Percentiles rank a stretch among this genome's conserved stretches.
These are phyloP conservation scores for Salvia rosmarinus DNA, from an alignment of 257 asterid genomes.

Conservation along the genomic window DNA sequence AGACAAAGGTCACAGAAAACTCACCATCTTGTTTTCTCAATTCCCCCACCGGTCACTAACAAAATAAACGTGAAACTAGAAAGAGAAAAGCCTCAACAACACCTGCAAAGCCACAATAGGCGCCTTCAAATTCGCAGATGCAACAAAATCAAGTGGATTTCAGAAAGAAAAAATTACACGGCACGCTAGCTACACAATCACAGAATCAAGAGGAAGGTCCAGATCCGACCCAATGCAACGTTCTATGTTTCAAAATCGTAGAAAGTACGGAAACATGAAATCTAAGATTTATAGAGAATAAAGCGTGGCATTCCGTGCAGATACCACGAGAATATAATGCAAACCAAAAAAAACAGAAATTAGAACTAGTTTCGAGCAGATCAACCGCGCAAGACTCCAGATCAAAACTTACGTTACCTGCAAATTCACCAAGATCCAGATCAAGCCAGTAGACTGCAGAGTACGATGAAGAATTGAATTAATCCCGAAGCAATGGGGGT, in stretches of 20 bases:
- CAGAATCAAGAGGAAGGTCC: conserved; percentile 16
- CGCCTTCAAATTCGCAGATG: conserved; percentile 21
- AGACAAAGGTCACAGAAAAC: neutral
- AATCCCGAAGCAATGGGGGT: neutral
- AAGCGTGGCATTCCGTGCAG: neutral
- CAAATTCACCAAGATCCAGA: conserved; percentile 36
- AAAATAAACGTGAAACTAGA: conserved; percentile 22
- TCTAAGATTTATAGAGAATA: conserved; percentile 18
- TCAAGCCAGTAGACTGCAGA: conserved; percentile 36
- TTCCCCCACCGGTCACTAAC: conserved; percentile 33
- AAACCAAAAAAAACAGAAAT: neutral
- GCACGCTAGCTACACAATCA: conserved; percentile 8
- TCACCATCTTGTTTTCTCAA: conserved; percentile 60
- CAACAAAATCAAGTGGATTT: neutral
- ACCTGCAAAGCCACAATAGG: conserved; percentile 32
- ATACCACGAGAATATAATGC: neutral
- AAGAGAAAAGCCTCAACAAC: conserved; percentile 1
- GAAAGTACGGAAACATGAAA: neutral
- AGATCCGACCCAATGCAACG: conserved; percentile 29
- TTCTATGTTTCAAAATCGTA: neutral
- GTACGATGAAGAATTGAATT: conserved; percentile 24
- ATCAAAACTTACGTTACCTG: conserved; percentile 30
- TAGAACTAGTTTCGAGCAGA: conserved; percentile 22
- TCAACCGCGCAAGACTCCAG: conserved; percentile 20
- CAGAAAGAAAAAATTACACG: neutral